Base-by-base conservation (phyloP, 176 grass and related monocot species). In the Oryza officinalis region DNA sequence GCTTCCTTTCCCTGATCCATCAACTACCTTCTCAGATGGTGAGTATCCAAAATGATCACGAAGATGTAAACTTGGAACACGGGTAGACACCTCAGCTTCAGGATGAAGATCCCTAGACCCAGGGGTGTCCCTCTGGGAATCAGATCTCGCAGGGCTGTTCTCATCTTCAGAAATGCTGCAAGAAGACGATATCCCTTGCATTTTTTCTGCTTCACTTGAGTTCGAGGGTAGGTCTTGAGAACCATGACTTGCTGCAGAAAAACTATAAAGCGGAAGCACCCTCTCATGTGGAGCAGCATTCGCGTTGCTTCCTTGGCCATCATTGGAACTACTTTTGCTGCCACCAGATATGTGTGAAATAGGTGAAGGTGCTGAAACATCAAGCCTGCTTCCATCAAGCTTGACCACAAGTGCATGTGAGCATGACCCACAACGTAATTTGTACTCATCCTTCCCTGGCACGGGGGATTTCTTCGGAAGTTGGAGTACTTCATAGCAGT, bases 401-500 rank as follows among this genome's bases (percentile, higher is more conserved):
- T 87, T 90, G 32, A 98, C 86, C 59, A 90, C 65, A 15, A 92
- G 92, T 4, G 86, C 87, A 77, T 90, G 91, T 17, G 91, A 94
- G 83, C 96, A 99, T 54, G 93, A 92, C 10, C 96, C 96, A 26
- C 96, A 99, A 0, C 89, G 79, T 57, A 96, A 74, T 61, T 87
- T 93, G 73, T 94, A 80, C 88, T 93, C 91, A 54, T 84, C 85
- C 67, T 98, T 98, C 77, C 71, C 83, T 17, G 65, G 30, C 63
- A 78, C 18, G 1, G 70, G 80, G 81, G 83, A 80, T 26, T 84
- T 92, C 78, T 88, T 89, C 33, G 93, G 93, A 82, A 98, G 74
- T 25, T 95, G 89, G 66, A 98, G 85, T 65, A 98, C 88, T 90
- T 98, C 96, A 65, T 90, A 92, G 69, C 96, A 98, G 77, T 91